These are phyloP conservation scores for Dianthus caryophyllus DNA, from an alignment of 148 eudicot genomes.

Conservation along the genomic window DNA sequence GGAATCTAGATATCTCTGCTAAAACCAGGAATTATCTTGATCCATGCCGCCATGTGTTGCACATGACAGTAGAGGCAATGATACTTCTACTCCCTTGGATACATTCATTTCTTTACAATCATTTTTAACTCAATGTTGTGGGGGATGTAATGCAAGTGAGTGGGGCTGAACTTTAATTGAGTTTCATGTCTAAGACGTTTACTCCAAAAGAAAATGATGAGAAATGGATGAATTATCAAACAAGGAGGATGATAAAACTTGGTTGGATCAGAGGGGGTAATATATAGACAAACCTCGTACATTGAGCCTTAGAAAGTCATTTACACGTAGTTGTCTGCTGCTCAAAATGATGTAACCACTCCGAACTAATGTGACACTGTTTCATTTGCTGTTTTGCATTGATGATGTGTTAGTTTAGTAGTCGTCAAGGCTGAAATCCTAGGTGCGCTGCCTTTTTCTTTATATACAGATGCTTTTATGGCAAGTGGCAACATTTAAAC, in stretches of 20 bases:
- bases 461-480: background rate
- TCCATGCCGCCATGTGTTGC: no score
- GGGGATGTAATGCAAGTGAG: no score
- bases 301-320: no score
- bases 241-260: no score
- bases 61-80: background rate
- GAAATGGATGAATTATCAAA: no score
- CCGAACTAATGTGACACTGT: background rate
- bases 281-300: no score
- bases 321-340: background rate
- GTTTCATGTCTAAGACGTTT: no score
- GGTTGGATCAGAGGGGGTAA: no score
- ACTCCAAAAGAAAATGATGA: no score
- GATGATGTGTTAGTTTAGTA: background rate
- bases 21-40: background rate
- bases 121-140: no score
- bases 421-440: background rate
- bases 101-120: no score
- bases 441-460: background rate
- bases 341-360: background rate
- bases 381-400: background rate
- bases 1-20: background rate
- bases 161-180: no score
- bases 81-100: background rate
- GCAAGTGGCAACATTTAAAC: background rate